phyloP scores from a whole-genome alignment of 352 stramenopile genomes.

The Pythium scleroteichum region DNA sequence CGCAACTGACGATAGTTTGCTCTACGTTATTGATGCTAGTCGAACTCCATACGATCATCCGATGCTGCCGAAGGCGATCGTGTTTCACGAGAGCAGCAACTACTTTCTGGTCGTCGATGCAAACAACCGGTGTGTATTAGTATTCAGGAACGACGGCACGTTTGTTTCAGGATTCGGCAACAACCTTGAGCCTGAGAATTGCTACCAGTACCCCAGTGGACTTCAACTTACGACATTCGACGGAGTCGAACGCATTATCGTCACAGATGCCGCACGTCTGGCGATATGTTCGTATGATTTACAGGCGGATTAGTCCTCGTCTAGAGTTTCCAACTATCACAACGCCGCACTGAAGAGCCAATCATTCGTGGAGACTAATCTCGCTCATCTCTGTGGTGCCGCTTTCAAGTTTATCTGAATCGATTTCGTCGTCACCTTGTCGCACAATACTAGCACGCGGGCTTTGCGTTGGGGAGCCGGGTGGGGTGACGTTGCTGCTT shows the following conservation, averaged over 20 bases:
- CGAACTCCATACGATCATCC: slow-evolving; percentile 45
- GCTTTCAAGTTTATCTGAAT: slow-evolving; percentile 14
- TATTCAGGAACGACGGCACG: slow-evolving; percentile 48
- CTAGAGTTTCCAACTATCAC: slow-evolving; percentile 3
- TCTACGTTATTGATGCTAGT: slow-evolving; percentile 29
- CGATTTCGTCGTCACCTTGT: slow-evolving; percentile 11
- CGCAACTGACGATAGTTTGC: slow-evolving; percentile 30
- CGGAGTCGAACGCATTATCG: slow-evolving; percentile 20
- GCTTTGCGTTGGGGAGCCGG: slow-evolving; percentile 16
- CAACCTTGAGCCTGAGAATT: slow-evolving; percentile 44
- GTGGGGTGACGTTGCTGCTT: slow-evolving; percentile 20
- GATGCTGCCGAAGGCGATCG: slow-evolving; percentile 41
- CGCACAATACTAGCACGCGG: slow-evolving; percentile 19
- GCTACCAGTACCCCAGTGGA: slow-evolving; percentile 38
- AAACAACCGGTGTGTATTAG: slow-evolving; percentile 40
- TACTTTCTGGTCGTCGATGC: slow-evolving; percentile 50
- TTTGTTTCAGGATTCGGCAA: slow-evolving; percentile 53
- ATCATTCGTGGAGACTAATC: slow-evolving; percentile 28
- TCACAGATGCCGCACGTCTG: slow-evolving; percentile 33
- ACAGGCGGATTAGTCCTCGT: neutral
- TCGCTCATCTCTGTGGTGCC: slow-evolving; percentile 27
- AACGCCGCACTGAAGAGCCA: neutral
- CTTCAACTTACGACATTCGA: neutral
- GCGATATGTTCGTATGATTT: slow-evolving; percentile 44
- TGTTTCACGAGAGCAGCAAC: slow-evolving; percentile 47